Conservation (phyloP, 371 early-diverging fungal genomes). For the Rhizopus delemar region DNA sequence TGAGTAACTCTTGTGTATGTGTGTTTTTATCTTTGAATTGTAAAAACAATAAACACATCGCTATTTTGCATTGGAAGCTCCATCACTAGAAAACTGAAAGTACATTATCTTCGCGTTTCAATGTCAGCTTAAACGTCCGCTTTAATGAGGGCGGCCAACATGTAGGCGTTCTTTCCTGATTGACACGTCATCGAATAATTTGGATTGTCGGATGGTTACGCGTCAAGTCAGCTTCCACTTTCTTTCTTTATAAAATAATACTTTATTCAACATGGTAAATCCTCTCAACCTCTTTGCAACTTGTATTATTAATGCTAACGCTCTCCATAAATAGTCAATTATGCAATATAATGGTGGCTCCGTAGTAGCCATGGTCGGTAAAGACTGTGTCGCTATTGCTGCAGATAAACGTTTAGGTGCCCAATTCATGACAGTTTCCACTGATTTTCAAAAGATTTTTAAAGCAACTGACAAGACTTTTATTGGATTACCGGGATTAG, state of each 20-base stretch:
- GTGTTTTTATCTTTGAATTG: no score
- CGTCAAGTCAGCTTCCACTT: background rate
- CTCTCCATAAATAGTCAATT: constrained; percentile 54
- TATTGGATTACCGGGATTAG: constrained; percentile 94
- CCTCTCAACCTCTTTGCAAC: background rate
- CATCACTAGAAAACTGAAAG: no score
- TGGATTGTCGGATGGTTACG: background rate
- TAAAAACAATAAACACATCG: no score
- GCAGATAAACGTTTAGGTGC: constrained; percentile 93
- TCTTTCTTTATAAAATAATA: background rate
- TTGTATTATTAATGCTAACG: background rate
- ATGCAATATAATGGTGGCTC: constrained; percentile 95
- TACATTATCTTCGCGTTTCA: no score
- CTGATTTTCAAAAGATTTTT: constrained; percentile 94
- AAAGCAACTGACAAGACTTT: constrained; percentile 83
- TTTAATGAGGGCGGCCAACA: no score
- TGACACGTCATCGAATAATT: background rate
- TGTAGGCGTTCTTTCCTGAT: no score
- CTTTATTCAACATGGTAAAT: constrained; percentile 4
- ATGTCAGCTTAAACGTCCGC: no score
- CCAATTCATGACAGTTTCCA: constrained; percentile 92
- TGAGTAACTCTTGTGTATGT: no score
- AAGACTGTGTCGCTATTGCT: constrained; percentile 97
- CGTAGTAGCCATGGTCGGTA: constrained; percentile 98
- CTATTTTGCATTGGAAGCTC: no score